phyloP scores from a whole-genome alignment of 2,329 filamentous ascomycete species.

The Cercospora sp. region DNA sequence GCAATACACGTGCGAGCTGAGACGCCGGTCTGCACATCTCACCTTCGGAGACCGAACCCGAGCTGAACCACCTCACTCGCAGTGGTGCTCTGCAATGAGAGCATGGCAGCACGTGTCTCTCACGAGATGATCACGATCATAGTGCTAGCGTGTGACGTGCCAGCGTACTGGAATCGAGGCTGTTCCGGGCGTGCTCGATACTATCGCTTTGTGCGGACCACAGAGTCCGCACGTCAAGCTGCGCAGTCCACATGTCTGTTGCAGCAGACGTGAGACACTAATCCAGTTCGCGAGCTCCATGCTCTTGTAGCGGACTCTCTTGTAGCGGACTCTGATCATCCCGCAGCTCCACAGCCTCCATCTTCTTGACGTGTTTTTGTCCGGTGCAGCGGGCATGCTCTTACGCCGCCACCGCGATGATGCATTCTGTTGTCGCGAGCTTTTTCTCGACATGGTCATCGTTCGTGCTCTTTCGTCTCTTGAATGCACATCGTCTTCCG shows the following conservation, averaged over 20 bases:
- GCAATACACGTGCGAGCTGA: not conserved
- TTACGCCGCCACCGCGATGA: not conserved
- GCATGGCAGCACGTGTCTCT: not conserved
- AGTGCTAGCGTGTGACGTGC: not conserved
- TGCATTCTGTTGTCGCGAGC: not conserved
- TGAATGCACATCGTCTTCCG: not conserved
- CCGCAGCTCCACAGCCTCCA: not conserved
- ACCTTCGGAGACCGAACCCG: not conserved
- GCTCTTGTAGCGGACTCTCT: not conserved
- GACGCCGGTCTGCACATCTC: not conserved
- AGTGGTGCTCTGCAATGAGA: not conserved
- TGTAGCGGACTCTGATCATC: not conserved
- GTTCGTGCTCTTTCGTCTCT: not conserved
- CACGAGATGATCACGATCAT: not conserved
- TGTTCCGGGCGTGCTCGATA: not conserved
- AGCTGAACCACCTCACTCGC: not conserved
- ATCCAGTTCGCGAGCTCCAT: not conserved
- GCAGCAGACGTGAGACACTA: not conserved
- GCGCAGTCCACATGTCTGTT: not conserved
- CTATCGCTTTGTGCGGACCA: not conserved
- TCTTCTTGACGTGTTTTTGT: not conserved
- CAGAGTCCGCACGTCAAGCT: not conserved
- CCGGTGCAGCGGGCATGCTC: not conserved
- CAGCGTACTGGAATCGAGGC: not conserved
- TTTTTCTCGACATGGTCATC: not conserved